Base-by-base conservation (phyloP, 2,329 filamentous ascomycete species). In the Myriosclerotinia duriaeana region DNA sequence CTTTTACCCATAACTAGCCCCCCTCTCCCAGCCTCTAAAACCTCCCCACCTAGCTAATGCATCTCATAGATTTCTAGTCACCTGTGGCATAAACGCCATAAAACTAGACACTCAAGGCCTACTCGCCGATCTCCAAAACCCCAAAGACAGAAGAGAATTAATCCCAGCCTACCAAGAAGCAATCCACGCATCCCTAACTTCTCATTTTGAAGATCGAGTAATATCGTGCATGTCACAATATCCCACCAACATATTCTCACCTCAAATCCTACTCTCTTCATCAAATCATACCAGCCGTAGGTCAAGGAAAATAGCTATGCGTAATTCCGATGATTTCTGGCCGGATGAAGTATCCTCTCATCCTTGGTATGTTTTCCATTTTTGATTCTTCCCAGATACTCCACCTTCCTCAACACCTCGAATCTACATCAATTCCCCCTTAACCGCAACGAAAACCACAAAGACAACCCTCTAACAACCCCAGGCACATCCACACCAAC, bases 221-320 rank as follows among this genome's bases (percentile, higher is more conserved):
- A 70, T 70, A 26, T 70, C 67, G n/a, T 70, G 67, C 58, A 70
- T 70, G 68, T 66, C 68, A 2, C 68, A 70, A 59, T 66, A 55
- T 4, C 62, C 68, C 0, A 44, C 62, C 30, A 67, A 67, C 14
- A 40, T 70, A 9, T 70, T 70, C 53, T 66, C 64, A 6, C 48
- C 55, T 17, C 56, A 67, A 20, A 50, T 64, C 36, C 30, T 69
- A 53, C 53, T 70, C n/a, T 44, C 60, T n/a, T 12, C 55, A 14
- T 63, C 64, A 12, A n/a, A 36, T 1, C 56, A 65, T 14, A 15
- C 22, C 11, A 1, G 15, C 5, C 2, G 30, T 34, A 34, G 30
- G 30, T 4, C 5, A 4, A 20, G 17, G 4, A 36, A 30, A 22
- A 59, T 67, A 5, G 61, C 68, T 22, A 64, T 69, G 44, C 67